phyloP scores from a whole-genome alignment of 306 rosid genomes.

The Cicer pinnatifidum region DNA sequence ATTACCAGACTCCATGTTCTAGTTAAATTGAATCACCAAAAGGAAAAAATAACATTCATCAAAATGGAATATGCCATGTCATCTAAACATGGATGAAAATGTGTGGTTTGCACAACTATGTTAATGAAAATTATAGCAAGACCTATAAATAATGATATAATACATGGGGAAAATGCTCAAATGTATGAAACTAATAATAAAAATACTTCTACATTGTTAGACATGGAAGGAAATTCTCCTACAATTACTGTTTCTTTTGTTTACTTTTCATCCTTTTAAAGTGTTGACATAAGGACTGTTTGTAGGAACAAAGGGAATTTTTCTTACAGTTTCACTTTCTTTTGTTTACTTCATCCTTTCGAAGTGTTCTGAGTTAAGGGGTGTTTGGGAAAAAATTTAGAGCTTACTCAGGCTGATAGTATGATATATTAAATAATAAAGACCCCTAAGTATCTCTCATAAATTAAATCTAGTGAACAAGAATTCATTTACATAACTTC shows the following conservation, averaged over 20 bases:
- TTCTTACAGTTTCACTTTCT: not conserved
- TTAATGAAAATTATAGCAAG: not conserved
- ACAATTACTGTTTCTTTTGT: too few species aligned
- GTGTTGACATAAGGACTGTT: too few species aligned
- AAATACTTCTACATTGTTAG: not conserved
- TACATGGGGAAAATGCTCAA: not conserved
- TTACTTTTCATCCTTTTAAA: too few species aligned
- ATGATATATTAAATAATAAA: not conserved
- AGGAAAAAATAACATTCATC: not conserved
- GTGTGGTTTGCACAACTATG: not conserved
- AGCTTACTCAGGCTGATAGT: too few species aligned
- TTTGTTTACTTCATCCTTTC: not conserved
- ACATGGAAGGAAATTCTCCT: not conserved
- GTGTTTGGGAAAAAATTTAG: too few species aligned
- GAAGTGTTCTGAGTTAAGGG: not conserved
- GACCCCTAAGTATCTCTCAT: not conserved
- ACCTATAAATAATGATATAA: not conserved
- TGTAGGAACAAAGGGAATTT: not conserved
- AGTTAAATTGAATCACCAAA: slow-evolving; percentile 16
- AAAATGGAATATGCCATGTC: slow-evolving; percentile 23
- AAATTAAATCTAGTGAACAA: not conserved
- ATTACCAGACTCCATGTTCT: not conserved
- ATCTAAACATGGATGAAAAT: not conserved
- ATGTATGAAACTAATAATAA: not conserved
- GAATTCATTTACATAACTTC: too few species aligned